Evolutionary conservation across 306 rosid genomes (phyloP).

Genomic region (Astragalus membranaceus): DNA sequence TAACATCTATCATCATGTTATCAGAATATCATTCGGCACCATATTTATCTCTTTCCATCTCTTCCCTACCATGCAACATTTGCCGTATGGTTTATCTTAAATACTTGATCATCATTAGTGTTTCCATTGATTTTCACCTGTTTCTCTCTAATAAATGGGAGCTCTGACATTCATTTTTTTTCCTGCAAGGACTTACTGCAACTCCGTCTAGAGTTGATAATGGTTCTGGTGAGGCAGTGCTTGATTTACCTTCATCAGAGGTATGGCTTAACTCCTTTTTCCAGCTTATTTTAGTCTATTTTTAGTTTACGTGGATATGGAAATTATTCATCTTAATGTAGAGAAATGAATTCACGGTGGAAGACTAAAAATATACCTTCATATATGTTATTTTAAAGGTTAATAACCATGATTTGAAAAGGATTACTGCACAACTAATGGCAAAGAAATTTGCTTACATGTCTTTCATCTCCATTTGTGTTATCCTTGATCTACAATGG

Average conservation of each 20-base stretch:
- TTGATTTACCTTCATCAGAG: conserved; percentile 71
- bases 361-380: background rate
- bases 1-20: background rate
- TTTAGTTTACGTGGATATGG: background rate
- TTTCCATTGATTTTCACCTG: conserved; percentile 19
- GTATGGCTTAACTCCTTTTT: conserved; percentile 33
- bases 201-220: conserved; percentile 54
- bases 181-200: conserved; percentile 50
- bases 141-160: conserved; percentile 4
- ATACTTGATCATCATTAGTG: conserved; percentile 6
- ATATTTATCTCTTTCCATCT: conserved; percentile 3
- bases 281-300: background rate
- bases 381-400: background rate
- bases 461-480: background rate
- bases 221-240: conserved; percentile 45
- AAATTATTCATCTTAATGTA: background rate
- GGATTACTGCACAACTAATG: background rate
- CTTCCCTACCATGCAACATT: background rate
- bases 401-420: background rate
- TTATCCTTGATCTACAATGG: too few relatives aligned
- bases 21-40: background rate
- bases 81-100: background rate
- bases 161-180: conserved; percentile 30
- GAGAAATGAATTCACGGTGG: background rate
- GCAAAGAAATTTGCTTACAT: background rate